Evolutionary conservation across 163 green algal genomes (phyloP).

Genomic region (Prototheca wickerhamii): DNA sequence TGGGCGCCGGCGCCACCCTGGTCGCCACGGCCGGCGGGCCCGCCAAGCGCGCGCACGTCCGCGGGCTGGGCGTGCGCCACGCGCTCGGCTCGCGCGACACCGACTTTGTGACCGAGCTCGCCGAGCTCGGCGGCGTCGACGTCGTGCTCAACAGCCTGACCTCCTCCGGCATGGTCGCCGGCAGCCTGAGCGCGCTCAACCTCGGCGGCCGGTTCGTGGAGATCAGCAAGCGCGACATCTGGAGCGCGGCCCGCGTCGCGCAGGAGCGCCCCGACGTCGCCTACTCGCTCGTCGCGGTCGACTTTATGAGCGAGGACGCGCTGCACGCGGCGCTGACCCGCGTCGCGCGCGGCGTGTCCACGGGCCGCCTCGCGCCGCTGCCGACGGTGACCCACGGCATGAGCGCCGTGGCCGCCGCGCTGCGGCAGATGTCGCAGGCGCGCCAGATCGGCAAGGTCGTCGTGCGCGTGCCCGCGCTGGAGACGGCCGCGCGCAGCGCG

Average conservation of each 20-base stretch:
- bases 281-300: slow-evolving; percentile 73
- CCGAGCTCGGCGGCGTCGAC: slow-evolving; percentile 10
- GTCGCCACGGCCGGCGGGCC: slow-evolving; percentile 65
- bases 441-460: slow-evolving; percentile 85
- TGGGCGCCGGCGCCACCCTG: slow-evolving; percentile 22
- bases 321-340: slow-evolving; percentile 48
- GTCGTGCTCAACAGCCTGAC: slow-evolving; percentile 77
- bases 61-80: slow-evolving; percentile 38
- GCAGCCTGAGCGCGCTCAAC: slow-evolving; percentile 40
- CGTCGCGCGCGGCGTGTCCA: slow-evolving; percentile 42
- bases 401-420: slow-evolving; percentile 37
- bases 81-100: slow-evolving; percentile 53
- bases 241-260: slow-evolving; percentile 28
- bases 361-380: slow-evolving; percentile 45
- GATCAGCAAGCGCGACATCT: slow-evolving; percentile 92
- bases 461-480: slow-evolving; percentile 20
- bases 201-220: slow-evolving; percentile 54
- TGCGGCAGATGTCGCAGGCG: slow-evolving; percentile 77
- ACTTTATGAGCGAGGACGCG: slow-evolving; percentile 66
- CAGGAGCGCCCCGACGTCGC: slow-evolving; percentile 67
- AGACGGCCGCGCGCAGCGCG: not conserved
- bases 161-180: slow-evolving; percentile 64
- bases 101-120: slow-evolving; percentile 41
- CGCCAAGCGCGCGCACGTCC: slow-evolving; percentile 64
- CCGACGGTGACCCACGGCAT: slow-evolving; percentile 48